phyloP scores from a whole-genome alignment of 75 land plant species.

The Cupressus sempervirens region DNA sequence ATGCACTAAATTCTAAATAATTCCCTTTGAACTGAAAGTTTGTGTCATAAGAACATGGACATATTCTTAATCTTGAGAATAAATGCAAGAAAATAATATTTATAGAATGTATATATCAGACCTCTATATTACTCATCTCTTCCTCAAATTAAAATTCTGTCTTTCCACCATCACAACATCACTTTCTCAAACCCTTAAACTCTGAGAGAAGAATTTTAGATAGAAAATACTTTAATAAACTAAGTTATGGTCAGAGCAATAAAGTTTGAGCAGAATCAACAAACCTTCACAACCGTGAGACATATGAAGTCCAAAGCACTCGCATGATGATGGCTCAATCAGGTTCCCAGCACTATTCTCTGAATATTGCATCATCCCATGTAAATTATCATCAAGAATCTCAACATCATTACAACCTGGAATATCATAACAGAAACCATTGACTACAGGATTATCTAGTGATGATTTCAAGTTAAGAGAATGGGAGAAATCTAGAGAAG shows the following conservation, averaged over 20 bases:
- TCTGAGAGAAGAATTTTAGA: not conserved
- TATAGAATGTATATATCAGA: not conserved
- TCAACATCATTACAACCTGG: not conserved
- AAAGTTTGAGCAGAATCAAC: not conserved
- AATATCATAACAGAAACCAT: not conserved
- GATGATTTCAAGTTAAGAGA: not conserved
- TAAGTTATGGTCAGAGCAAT: not conserved
- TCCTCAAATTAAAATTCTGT: not conserved
- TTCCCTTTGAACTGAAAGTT: not conserved
- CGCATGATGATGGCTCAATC: not conserved
- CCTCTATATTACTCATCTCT: not conserved
- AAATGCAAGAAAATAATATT: not conserved
- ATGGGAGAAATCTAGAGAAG: not conserved
- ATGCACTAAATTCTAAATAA: too few relatives aligned
- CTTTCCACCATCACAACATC: not conserved
- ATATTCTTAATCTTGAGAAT: not conserved
- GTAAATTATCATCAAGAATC: not conserved
- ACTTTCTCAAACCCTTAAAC: not conserved
- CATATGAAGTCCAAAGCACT: too few relatives aligned
- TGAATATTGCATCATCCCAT: not conserved
- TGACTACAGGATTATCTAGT: not conserved
- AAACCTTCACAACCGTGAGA: too few relatives aligned
- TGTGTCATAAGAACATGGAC: not conserved
- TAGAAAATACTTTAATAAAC: not conserved
- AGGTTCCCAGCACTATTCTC: not conserved